Evolutionary conservation across 352 stramenopile genomes (phyloP).

Genomic region (Globisporangium uncinulatum): DNA sequence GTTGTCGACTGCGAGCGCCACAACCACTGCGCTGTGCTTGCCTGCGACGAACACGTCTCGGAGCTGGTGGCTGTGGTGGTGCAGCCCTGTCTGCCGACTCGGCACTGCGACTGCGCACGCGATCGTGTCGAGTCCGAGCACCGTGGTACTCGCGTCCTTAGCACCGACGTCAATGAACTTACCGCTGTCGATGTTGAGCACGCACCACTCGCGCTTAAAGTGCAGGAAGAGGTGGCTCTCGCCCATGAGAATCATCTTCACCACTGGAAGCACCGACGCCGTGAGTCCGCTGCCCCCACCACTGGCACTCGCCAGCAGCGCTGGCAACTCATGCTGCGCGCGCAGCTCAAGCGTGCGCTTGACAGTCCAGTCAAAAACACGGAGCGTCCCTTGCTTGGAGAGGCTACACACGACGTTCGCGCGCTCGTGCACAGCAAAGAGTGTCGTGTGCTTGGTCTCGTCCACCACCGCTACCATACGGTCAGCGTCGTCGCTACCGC

Average conservation of each 20-base stretch:
- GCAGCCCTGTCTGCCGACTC: conserved; percentile 19
- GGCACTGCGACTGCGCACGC: conserved; percentile 35
- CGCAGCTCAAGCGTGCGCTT: conserved; percentile 45
- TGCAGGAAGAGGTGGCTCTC: conserved; percentile 64
- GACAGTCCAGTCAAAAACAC: conserved; percentile 72
- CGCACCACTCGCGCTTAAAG: conserved; percentile 57
- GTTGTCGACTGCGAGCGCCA: conserved; percentile 30
- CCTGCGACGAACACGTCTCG: conserved; percentile 53
- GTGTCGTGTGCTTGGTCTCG: conserved; percentile 51
- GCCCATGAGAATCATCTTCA: conserved; percentile 52
- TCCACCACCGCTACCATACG: conserved; percentile 33
- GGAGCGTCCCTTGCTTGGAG: conserved; percentile 58
- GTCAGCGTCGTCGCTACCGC: conserved; percentile 7
- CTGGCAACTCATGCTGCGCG: conserved; percentile 49
- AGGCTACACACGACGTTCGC: conserved; percentile 43
- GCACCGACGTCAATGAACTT: conserved; percentile 23
- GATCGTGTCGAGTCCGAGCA: conserved; percentile 27
- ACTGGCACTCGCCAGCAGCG: conserved; percentile 8
- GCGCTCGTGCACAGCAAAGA: conserved; percentile 54
- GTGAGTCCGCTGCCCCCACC: conserved; percentile 10
- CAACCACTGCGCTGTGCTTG: conserved; percentile 42
- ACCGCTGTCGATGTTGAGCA: conserved; percentile 63
- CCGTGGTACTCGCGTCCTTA: conserved; percentile 15
- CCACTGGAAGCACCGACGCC: conserved; percentile 24
- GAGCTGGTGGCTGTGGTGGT: conserved; percentile 24